phyloP scores from a whole-genome alignment of 2,329 filamentous ascomycete species.

The Colletotrichum coccodes region DNA sequence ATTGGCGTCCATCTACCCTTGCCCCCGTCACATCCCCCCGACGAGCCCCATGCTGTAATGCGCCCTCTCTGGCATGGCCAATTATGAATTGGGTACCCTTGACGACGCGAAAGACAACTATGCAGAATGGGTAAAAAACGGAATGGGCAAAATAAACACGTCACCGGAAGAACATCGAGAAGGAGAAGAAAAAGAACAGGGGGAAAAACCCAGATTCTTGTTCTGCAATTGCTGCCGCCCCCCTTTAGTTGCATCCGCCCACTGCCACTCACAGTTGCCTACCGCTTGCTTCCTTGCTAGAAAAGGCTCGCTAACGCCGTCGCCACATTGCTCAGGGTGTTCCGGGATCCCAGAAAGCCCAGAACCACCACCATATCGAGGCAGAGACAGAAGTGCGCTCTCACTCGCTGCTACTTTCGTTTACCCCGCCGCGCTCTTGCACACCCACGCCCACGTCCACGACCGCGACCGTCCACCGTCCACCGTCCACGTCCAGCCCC shows the following conservation, averaged over 20 bases:
- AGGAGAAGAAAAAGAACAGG: not conserved
- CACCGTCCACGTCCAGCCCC: not conserved
- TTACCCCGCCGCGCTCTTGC: slow-evolving; percentile 24
- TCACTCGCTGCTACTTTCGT: slow-evolving; percentile 20
- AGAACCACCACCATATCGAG: slow-evolving; percentile 1
- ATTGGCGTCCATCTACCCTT: not conserved
- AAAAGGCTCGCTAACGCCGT: slow-evolving; percentile 26
- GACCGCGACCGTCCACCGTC: slow-evolving; percentile 4
- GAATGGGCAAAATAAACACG: not conserved
- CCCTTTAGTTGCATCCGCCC: not conserved
- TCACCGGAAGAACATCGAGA: not conserved
- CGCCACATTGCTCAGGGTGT: slow-evolving; percentile 25
- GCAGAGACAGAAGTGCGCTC: slow-evolving; percentile 13
- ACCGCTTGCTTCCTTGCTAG: slow-evolving; percentile 17
- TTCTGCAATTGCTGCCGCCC: not conserved
- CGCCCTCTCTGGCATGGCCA: slow-evolving; percentile 6
- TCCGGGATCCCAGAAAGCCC: slow-evolving; percentile 25
- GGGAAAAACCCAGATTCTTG: not conserved
- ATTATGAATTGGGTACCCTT: slow-evolving; percentile 13
- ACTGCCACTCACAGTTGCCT: not conserved
- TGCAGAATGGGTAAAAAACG: not conserved
- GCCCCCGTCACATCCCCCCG: not conserved
- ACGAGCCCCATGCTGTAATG: slow-evolving; percentile 12
- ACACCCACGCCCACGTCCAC: slow-evolving; percentile 9
- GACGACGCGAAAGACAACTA: not conserved